phyloP scores from a whole-genome alignment of 345 rosid species.

The Citropsis articulata region DNA sequence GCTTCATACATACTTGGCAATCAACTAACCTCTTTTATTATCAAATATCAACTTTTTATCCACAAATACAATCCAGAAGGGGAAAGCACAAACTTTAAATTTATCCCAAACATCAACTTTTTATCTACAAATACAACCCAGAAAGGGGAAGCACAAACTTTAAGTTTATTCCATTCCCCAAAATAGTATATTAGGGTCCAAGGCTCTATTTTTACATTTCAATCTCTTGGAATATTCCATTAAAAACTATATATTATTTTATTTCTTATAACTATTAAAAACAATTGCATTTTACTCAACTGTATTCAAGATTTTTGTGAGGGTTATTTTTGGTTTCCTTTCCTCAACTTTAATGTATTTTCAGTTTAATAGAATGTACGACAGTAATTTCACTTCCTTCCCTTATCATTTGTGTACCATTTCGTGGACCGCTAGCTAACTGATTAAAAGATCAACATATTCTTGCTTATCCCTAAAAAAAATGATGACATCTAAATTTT shows the following conservation, averaged over 20 bases:
- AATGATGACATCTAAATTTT: too few relatives aligned
- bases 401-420: too few relatives aligned
- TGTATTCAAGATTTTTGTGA: too few relatives aligned
- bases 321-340: too few relatives aligned
- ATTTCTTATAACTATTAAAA: not conserved
- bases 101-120: not conserved
- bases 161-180: constrained; percentile 16
- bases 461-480: too few relatives aligned
- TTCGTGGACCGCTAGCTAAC: too few relatives aligned
- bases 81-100: constrained; percentile 24
- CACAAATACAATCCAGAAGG: constrained; percentile 18
- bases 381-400: too few relatives aligned
- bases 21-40: not conserved
- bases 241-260: too few relatives aligned
- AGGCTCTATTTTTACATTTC: not conserved
- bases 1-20: not conserved
- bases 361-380: too few relatives aligned
- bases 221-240: too few relatives aligned
- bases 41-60: not conserved
- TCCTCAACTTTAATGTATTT: too few relatives aligned
- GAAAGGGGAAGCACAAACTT: constrained; percentile 27
- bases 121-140: constrained; percentile 10
- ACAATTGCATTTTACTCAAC: not conserved
- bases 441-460: too few relatives aligned
- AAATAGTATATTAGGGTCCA: constrained; percentile 19